phyloP scores from a whole-genome alignment of 2,329 filamentous ascomycete genomes.

The Trichoderma sp. region DNA sequence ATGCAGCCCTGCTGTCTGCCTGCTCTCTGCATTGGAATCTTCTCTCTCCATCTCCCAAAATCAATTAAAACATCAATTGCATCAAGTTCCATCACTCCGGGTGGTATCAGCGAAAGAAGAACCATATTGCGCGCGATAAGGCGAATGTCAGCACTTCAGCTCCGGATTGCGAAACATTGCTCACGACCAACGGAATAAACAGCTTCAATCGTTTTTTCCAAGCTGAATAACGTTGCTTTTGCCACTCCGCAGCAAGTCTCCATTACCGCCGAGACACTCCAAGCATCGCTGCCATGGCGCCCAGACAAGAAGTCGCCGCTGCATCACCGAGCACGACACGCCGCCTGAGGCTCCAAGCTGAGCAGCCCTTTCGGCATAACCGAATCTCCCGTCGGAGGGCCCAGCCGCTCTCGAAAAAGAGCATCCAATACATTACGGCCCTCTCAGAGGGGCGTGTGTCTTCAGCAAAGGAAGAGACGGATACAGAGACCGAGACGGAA shows the following conservation, averaged over 20 bases:
- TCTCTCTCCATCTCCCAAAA: neutral
- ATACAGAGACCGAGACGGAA: conserved; percentile 23
- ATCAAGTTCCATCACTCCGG: neutral
- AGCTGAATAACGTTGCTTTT: neutral
- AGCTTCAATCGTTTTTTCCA: neutral
- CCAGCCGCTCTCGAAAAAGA: neutral
- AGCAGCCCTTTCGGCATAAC: neutral
- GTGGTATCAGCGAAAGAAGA: neutral
- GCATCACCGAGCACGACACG: conserved; percentile 5
- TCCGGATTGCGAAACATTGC: neutral
- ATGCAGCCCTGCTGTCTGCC: conserved; percentile 10
- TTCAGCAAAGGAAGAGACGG: neutral
- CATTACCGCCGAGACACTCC: neutral
- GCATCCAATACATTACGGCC: neutral
- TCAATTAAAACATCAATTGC: neutral
- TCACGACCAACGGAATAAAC: neutral
- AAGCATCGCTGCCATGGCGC: conserved; percentile 5
- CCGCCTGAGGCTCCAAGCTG: neutral
- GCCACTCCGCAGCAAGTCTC: neutral
- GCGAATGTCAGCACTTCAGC: neutral
- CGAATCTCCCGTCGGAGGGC: neutral
- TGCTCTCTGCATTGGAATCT: neutral
- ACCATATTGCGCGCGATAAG: neutral
- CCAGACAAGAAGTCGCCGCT: neutral
- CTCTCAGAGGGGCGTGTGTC: neutral